phyloP scores from a whole-genome alignment of 2,329 filamentous ascomycete species.

The Fusarium nygamai region DNA sequence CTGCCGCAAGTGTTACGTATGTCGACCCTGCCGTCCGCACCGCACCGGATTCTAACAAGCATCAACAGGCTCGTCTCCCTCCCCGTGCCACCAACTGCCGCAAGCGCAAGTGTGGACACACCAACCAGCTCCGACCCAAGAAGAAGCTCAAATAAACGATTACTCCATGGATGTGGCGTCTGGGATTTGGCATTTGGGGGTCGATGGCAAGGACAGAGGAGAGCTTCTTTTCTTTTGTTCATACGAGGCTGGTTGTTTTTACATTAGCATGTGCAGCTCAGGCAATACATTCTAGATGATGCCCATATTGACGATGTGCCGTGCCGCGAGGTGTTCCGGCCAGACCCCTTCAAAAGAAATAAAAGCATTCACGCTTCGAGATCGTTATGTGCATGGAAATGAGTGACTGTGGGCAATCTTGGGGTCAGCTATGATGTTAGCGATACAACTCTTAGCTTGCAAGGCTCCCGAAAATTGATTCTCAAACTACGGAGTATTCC shows the following conservation, averaged over 20 bases:
- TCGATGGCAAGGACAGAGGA: constrained; percentile 49
- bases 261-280: constrained; percentile 53
- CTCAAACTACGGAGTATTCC: no score
- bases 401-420: neutral
- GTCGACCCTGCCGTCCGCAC: constrained; percentile 50
- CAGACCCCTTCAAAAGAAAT: constrained; percentile 34
- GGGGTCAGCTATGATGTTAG: neutral
- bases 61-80: constrained; percentile 77
- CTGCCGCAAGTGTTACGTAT: constrained; percentile 99
- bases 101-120: constrained; percentile 99
- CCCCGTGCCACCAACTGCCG: constrained; percentile 99
- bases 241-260: constrained; percentile 53
- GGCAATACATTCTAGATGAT: constrained; percentile 52
- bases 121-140: constrained; percentile 99
- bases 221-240: constrained; percentile 46
- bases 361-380: constrained; percentile 38
- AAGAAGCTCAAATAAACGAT: constrained; percentile 93
- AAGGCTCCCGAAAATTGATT: neutral
- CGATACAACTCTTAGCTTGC: neutral
- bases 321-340: constrained; percentile 34
- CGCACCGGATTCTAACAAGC: neutral
- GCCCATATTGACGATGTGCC: constrained; percentile 43
- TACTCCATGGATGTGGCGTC: constrained; percentile 56
- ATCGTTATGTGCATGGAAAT: neutral
- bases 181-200: constrained; percentile 55